These are phyloP conservation scores for Eucalyptus curtisii DNA, from an alignment of 345 rosid genomes.

Conservation along the genomic window DNA sequence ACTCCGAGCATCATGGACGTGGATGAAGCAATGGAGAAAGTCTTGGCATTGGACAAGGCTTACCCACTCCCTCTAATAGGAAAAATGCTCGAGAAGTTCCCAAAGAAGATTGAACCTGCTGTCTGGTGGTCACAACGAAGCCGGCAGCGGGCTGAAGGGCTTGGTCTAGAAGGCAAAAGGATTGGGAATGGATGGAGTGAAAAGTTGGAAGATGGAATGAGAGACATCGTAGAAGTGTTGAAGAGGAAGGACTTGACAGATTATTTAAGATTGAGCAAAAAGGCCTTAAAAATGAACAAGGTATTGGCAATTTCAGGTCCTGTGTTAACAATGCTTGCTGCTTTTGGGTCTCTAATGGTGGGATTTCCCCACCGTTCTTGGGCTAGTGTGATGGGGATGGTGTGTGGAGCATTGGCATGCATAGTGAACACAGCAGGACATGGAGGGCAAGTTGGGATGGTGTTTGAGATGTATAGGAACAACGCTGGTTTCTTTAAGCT, in stretches of 20 bases:
- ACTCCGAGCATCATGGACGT: slow-evolving; percentile 15
- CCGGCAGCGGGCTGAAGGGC: not conserved
- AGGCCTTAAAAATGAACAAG: slow-evolving; percentile 25
- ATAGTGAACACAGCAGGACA: slow-evolving; percentile 28
- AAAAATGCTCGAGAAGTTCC: slow-evolving; percentile 40
- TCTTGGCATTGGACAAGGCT: slow-evolving; percentile 37
- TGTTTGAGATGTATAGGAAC: slow-evolving; percentile 39
- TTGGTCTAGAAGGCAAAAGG: not conserved
- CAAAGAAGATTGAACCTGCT: slow-evolving; percentile 23
- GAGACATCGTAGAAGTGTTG: slow-evolving; percentile 9
- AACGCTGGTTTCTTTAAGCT: slow-evolving; percentile 36
- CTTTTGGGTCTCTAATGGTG: slow-evolving; percentile 21
- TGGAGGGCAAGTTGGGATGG: slow-evolving; percentile 43
- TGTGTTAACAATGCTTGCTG: slow-evolving; percentile 23
- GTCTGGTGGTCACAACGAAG: slow-evolving; percentile 34
- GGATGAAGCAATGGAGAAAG: slow-evolving; percentile 25
- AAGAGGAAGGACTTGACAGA: slow-evolving; percentile 30
- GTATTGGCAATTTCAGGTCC: slow-evolving; percentile 35
- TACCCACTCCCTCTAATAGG: slow-evolving; percentile 50
- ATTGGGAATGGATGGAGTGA: slow-evolving; percentile 23
- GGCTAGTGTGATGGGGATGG: slow-evolving; percentile 18
- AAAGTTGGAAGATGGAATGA: slow-evolving; percentile 30
- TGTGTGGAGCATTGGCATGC: slow-evolving; percentile 25
- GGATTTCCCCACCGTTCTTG: not conserved
- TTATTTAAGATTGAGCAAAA: slow-evolving; percentile 20